Evolutionary conservation across 2,329 filamentous ascomycete species (phyloP).

Genomic region (Pestalotiopsis sp.): DNA sequence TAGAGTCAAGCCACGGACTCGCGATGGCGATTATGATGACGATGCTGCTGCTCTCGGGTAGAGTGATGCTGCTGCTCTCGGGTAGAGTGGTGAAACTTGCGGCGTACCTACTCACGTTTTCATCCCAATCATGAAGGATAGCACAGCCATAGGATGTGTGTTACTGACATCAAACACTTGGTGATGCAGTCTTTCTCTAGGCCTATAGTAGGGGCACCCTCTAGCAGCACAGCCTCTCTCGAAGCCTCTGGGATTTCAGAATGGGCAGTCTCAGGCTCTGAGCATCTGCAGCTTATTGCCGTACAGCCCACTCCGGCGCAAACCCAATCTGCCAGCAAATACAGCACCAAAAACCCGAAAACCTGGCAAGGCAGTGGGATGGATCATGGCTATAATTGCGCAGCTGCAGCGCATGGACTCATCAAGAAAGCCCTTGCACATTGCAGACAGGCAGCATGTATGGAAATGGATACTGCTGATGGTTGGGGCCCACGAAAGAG

Average conservation of each 20-base stretch:
- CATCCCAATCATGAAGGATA: background rate
- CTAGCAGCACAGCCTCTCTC: background rate
- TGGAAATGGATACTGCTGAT: no score
- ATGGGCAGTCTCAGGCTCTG: background rate
- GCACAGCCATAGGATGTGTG: background rate
- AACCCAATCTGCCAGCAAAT: background rate
- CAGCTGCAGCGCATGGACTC: background rate
- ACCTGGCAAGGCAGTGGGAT: background rate
- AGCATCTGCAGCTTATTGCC: background rate
- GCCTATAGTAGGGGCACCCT: background rate
- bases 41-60: background rate
- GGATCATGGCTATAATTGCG: no score
- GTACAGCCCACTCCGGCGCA: background rate
- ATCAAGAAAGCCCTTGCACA: no score
- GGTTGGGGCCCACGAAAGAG: no score
- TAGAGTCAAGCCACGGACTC: no score
- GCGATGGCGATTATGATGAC: background rate
- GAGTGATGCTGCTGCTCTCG: background rate
- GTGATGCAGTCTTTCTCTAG: background rate
- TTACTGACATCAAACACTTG: background rate
- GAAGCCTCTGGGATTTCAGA: background rate
- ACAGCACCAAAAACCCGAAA: background rate
- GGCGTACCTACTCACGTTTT: background rate
- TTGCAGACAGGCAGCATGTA: no score
- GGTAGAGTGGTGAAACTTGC: background rate